phyloP scores from a whole-genome alignment of 1,284 basidiomycete genomes.

The Sanguinoderma infundibulare region DNA sequence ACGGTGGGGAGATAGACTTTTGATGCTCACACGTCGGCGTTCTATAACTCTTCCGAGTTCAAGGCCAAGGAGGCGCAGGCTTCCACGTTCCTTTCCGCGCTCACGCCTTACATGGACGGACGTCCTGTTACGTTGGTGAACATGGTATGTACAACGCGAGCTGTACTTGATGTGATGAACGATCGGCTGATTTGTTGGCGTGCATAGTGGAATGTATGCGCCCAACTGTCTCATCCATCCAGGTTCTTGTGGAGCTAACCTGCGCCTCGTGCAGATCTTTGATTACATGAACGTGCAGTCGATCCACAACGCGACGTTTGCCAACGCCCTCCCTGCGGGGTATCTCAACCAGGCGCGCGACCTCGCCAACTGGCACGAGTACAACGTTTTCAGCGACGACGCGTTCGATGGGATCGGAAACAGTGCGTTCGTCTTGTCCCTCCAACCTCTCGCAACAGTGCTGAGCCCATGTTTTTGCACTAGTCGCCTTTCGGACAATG shows the following conservation, averaged over 20 bases:
- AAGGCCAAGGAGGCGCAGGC: slow-evolving; percentile 37
- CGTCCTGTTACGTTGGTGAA: slow-evolving; percentile 46
- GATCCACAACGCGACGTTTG: slow-evolving; percentile 49
- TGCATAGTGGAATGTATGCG: slow-evolving; percentile 42
- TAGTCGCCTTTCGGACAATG: slow-evolving; percentile 51
- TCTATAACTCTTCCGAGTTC: slow-evolving; percentile 44
- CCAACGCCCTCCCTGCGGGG: slow-evolving; percentile 33
- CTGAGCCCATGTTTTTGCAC: background rate
- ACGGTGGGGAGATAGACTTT: slow-evolving; percentile 31
- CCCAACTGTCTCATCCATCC: too few species aligned
- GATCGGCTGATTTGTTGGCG: background rate
- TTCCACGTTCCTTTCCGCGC: slow-evolving; percentile 43
- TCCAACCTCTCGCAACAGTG: background rate
- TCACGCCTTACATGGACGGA: slow-evolving; percentile 46
- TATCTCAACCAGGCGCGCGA: slow-evolving; percentile 45
- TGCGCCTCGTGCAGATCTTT: slow-evolving; percentile 41
- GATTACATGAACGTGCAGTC: slow-evolving; percentile 57
- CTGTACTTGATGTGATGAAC: background rate
- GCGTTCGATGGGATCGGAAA: slow-evolving; percentile 44
- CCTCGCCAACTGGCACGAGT: slow-evolving; percentile 57
- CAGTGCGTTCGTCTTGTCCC: slow-evolving; percentile 16
- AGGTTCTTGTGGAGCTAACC: background rate
- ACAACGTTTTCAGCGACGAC: slow-evolving; percentile 48
- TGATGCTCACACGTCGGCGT: slow-evolving; percentile 30
- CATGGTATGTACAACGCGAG: slow-evolving; percentile 39